These are phyloP conservation scores for Zasmidium citrigriseum DNA, from an alignment of 2,329 filamentous ascomycete genomes.

Conservation along the genomic window DNA sequence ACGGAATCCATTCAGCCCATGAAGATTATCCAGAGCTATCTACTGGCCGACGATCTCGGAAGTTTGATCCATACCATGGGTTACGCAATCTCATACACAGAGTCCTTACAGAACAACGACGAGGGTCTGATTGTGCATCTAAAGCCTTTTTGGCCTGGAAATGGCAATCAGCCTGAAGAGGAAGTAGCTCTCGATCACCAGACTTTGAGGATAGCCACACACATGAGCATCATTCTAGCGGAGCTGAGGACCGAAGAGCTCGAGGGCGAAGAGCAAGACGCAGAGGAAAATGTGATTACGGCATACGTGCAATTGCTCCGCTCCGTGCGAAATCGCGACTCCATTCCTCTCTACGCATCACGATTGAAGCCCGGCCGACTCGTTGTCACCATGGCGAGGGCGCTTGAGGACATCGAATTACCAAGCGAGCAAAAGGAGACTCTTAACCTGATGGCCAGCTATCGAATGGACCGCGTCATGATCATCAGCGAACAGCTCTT, in stretches of 20 bases:
- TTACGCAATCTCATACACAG: slow-evolving; percentile 42
- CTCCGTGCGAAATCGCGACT: slow-evolving; percentile 68
- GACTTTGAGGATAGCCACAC: slow-evolving; percentile 47
- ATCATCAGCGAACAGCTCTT: slow-evolving; percentile 71
- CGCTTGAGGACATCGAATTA: slow-evolving; percentile 73
- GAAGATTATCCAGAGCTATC: slow-evolving; percentile 74
- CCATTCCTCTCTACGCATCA: slow-evolving; percentile 86
- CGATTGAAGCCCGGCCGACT: slow-evolving; percentile 66
- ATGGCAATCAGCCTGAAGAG: slow-evolving; percentile 27
- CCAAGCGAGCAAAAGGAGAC: slow-evolving; percentile 65
- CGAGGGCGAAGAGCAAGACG: slow-evolving; percentile 45
- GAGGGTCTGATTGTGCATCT: slow-evolving; percentile 29
- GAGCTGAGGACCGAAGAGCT: slow-evolving; percentile 45
- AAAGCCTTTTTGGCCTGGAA: slow-evolving; percentile 18
- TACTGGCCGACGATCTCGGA: slow-evolving; percentile 63
- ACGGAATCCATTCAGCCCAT: slow-evolving; percentile 65
- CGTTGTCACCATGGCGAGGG: slow-evolving; percentile 71
- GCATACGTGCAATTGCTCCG: slow-evolving; percentile 81
- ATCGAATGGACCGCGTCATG: slow-evolving; percentile 69
- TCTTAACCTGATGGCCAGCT: slow-evolving; percentile 72
- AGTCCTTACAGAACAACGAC: slow-evolving; percentile 27
- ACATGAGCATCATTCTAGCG: slow-evolving; percentile 66
- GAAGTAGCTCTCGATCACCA: slow-evolving; percentile 43
- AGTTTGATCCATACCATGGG: slow-evolving; percentile 48
- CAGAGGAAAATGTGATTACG: slow-evolving; percentile 74